A percentile compares a stretch with the other conserved stretches of the same genome.
These are phyloP conservation scores for Phaeoacremonium minimum DNA, from an alignment of 2,329 filamentous ascomycete genomes.

Conservation along the genomic window DNA sequence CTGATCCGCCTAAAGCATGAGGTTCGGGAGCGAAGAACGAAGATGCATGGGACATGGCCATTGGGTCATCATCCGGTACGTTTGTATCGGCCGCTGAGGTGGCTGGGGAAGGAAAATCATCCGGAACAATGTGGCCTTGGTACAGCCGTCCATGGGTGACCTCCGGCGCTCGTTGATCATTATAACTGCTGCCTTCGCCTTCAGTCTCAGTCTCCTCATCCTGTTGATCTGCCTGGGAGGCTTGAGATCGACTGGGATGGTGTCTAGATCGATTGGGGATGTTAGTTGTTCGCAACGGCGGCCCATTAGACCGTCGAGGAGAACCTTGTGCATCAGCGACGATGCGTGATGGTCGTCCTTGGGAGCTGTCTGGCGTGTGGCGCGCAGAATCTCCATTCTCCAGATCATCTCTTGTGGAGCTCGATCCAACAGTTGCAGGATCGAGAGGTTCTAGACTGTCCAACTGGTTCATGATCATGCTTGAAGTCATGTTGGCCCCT, in stretches of 20 bases:
- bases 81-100: slow-evolving; percentile 66
- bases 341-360: slow-evolving; percentile 12
- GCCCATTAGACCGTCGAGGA: slow-evolving; percentile 29
- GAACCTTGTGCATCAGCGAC: slow-evolving; percentile 39
- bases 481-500: slow-evolving; percentile 63
- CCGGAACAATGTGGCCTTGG: slow-evolving; percentile 92
- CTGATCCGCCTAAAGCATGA: slow-evolving; percentile 75
- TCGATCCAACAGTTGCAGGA: slow-evolving; percentile 8
- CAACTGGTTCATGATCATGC: slow-evolving; percentile 69
- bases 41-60: slow-evolving; percentile 76
- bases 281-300: slow-evolving; percentile 18
- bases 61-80: slow-evolving; percentile 70
- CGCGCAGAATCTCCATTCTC: slow-evolving; percentile 15
- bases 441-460: slow-evolving; percentile 47
- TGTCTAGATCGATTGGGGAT: no score
- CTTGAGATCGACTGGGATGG: slow-evolving; percentile 26
- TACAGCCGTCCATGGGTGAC: slow-evolving; percentile 89
- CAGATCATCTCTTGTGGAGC: slow-evolving; percentile 11
- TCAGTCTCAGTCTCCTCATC: slow-evolving; percentile 35
- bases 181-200: slow-evolving; percentile 49
- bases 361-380: slow-evolving; percentile 18
- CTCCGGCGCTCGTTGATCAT: slow-evolving; percentile 78
- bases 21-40: slow-evolving; percentile 70
- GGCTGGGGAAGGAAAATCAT: slow-evolving; percentile 79
- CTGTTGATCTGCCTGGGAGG: slow-evolving; percentile 27